phyloP scores from a whole-genome alignment of 83 land plant genomes.

The Diphasiastrum complanatum region DNA sequence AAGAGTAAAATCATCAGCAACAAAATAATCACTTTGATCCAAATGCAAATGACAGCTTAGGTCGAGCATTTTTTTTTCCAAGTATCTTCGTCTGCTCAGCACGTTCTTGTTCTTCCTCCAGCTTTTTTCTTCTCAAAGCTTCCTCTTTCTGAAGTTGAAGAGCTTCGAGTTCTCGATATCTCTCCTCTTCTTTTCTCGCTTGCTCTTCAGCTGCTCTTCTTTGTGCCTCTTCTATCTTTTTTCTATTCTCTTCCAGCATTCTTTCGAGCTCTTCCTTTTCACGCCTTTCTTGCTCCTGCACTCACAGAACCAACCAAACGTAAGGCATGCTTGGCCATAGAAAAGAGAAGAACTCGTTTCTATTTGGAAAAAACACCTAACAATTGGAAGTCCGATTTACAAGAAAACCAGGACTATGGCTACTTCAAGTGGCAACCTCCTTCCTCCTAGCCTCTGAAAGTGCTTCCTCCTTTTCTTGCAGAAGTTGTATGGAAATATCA shows the following conservation, averaged over 20 bases:
- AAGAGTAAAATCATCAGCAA: too few relatives aligned
- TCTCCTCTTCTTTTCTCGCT: constrained; percentile 15
- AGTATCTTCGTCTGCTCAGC: neutral
- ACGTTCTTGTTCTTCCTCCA: constrained; percentile 8
- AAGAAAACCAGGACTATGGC: neutral
- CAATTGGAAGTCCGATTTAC: too few relatives aligned
- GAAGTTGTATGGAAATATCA: constrained; percentile 12
- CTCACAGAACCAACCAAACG: neutral
- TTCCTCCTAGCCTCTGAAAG: constrained; percentile 13
- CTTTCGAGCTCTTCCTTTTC: constrained; percentile 20
- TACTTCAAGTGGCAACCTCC: neutral
- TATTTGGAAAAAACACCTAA: too few relatives aligned
- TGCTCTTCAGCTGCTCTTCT: constrained; percentile 16
- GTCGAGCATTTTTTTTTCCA: neutral
- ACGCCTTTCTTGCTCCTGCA: constrained; percentile 14
- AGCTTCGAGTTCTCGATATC: constrained; percentile 11
- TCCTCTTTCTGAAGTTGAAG: constrained; percentile 6
- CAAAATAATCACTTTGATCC: neutral
- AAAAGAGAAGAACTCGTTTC: too few relatives aligned
- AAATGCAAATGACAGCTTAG: constrained; percentile 8
- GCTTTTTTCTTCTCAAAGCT: constrained; percentile 15
- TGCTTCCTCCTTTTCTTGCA: constrained; percentile 5
- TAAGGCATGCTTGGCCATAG: neutral
- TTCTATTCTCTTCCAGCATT: constrained; percentile 22
- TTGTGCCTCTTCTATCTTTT: constrained; percentile 21